phyloP scores from a whole-genome alignment of 2,329 filamentous ascomycete species.

The Zalaria obscura region DNA sequence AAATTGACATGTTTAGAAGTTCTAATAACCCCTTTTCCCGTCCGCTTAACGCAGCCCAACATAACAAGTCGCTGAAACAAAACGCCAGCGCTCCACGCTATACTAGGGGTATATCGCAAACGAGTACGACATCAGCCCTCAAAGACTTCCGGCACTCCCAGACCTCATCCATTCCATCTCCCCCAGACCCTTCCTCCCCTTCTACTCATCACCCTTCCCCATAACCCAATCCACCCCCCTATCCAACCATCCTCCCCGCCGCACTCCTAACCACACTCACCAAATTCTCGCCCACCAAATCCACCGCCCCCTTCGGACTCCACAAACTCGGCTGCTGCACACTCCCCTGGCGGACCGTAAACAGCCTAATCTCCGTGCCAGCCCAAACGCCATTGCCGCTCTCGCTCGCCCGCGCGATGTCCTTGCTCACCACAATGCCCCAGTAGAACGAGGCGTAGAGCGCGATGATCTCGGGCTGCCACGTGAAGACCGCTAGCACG shows the following conservation, averaged over 20 bases:
- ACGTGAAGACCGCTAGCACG: constrained; percentile 45
- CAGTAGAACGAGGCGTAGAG: constrained; percentile 72
- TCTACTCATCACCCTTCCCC: background rate
- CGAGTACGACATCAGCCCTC: background rate
- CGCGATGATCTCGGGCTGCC: constrained; percentile 90
- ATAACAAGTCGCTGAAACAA: background rate
- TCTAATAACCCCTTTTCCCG: too few species aligned
- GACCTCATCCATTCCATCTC: background rate
- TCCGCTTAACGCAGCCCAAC: too few species aligned
- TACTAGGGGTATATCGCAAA: background rate
- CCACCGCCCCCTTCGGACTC: constrained; percentile 78
- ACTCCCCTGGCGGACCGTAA: constrained; percentile 75
- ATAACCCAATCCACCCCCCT: background rate
- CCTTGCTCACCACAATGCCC: constrained; percentile 81
- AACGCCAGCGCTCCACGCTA: background rate
- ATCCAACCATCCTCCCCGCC: background rate
- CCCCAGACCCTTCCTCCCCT: background rate
- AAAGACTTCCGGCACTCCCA: background rate
- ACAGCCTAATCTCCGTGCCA: constrained; percentile 73
- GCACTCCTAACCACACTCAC: constrained; percentile 5
- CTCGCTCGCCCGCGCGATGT: constrained; percentile 76
- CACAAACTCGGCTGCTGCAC: constrained; percentile 60
- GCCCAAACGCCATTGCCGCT: constrained; percentile 83
- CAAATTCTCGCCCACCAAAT: constrained; percentile 62
- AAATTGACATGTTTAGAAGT: too few species aligned